A percentile compares a stretch with the other conserved stretches of the same genome.
phyloP scores from a whole-genome alignment of 768 basidiomycete genomes.

The Naganishia vishniacii region DNA sequence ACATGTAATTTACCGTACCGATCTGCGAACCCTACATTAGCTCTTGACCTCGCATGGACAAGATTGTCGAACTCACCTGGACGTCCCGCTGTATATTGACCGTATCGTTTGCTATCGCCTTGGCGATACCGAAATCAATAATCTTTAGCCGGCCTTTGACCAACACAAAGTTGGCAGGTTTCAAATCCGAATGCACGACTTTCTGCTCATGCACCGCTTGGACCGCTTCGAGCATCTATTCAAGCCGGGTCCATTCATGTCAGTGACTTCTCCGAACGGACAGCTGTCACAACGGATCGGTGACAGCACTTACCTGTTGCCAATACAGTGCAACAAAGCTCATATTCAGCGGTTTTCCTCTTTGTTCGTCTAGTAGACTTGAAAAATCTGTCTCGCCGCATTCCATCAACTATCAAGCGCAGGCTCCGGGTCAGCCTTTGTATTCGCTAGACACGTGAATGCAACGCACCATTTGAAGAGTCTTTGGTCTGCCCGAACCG shows the following conservation, averaged over 20 bases:
- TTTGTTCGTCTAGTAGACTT: constrained; percentile 72
- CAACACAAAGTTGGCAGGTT: constrained; percentile 96
- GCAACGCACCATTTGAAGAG: constrained; percentile 58
- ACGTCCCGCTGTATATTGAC: constrained; percentile 96
- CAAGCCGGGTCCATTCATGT: too few species aligned
- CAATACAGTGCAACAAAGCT: constrained; percentile 93
- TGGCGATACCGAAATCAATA: constrained; percentile 99
- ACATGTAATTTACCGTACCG: constrained; percentile 98
- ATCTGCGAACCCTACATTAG: constrained; percentile 55
- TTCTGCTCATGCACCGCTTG: constrained; percentile 97
- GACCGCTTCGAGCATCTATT: constrained; percentile 99
- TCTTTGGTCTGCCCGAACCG: constrained; percentile 54
- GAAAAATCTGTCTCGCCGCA: constrained; percentile 92
- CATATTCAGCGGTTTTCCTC: constrained; percentile 78
- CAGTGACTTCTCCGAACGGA: too few species aligned
- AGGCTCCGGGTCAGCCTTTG: too few species aligned
- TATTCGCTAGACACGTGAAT: neutral
- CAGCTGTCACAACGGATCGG: too few species aligned
- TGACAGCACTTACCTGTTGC: constrained; percentile 68
- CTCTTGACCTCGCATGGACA: constrained; percentile 1
- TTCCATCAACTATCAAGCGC: constrained; percentile 69
- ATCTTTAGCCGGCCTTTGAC: constrained; percentile 92
- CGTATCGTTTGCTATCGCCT: constrained; percentile 96
- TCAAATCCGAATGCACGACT: constrained; percentile 96
- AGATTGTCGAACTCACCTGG: constrained; percentile 56